Percentiles rank a stretch among this genome's conserved stretches.
Conservation (phyloP, 1,284 basidiomycete genomes). For the Ganoderma sp. region DNA sequence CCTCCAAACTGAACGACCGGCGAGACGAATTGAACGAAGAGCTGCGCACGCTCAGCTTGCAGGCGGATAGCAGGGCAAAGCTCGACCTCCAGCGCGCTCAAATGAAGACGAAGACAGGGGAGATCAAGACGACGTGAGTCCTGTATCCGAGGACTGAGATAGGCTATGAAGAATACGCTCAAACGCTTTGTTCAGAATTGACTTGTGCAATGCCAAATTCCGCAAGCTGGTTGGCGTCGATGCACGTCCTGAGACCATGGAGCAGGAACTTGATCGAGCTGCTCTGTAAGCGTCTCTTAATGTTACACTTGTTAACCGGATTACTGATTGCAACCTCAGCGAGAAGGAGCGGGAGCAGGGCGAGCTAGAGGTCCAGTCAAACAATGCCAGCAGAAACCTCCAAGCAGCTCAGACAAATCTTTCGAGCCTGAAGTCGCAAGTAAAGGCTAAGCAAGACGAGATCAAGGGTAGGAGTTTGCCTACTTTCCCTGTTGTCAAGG, state of each 20-base stretch:
- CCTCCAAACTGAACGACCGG: constrained; percentile 69
- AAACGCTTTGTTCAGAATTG: constrained; percentile 53
- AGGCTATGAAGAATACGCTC: constrained; percentile 1
- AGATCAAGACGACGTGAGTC: constrained; percentile 73
- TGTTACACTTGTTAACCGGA: neutral
- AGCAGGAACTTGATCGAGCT: constrained; percentile 68
- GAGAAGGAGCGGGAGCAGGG: constrained; percentile 69
- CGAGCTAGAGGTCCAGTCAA: constrained; percentile 59
- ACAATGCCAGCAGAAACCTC: constrained; percentile 57
- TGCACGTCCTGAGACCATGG: constrained; percentile 68
- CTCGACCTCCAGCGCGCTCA: constrained; percentile 80
- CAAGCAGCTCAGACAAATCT: constrained; percentile 69
- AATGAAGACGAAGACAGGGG: constrained; percentile 64
- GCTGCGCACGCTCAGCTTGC: constrained; percentile 74
- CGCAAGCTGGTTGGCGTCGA: constrained; percentile 67
- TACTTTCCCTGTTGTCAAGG: neutral
- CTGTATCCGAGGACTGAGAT: neutral
- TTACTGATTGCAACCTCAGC: constrained; percentile 44
- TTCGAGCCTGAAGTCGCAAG: constrained; percentile 60
- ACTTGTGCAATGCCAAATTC: constrained; percentile 65
- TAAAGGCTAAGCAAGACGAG: constrained; percentile 70
- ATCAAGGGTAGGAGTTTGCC: constrained; percentile 55
- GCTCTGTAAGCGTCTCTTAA: constrained; percentile 52
- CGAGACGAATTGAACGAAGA: constrained; percentile 79
- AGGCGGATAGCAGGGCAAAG: constrained; percentile 85